Percentiles rank a stretch among this genome's conserved stretches.
Conservation (phyloP, 306 rosid species). For the Cyclanthera cordifolia region DNA sequence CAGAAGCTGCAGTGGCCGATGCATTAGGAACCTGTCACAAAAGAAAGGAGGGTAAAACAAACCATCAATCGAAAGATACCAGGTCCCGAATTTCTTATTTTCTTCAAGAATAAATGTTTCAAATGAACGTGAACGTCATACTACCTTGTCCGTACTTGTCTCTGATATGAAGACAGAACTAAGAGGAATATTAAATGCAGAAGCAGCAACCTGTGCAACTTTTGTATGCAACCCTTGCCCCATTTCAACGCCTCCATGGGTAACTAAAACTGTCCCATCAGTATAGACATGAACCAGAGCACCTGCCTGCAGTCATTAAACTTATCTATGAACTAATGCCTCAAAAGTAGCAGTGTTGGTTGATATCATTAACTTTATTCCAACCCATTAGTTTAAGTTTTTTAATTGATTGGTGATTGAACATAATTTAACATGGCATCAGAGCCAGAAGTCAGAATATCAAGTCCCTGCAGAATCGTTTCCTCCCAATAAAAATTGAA, state of each 20-base stretch:
- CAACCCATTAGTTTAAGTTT: too few species aligned
- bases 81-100: background rate
- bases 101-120: background rate
- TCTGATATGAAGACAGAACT: slow-evolving; percentile 86
- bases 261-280: slow-evolving; percentile 89
- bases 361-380: too few species aligned
- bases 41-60: slow-evolving; percentile 16
- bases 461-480: too few species aligned
- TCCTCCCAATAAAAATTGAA: too few species aligned
- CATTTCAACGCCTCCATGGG: slow-evolving; percentile 98
- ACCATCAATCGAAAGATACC: background rate
- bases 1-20: slow-evolving; percentile 95
- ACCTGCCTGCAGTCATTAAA: slow-evolving; percentile 62
- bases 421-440: too few species aligned
- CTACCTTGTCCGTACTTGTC: slow-evolving; percentile 93
- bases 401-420: too few species aligned
- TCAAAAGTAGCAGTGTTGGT: background rate
- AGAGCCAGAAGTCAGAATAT: too few species aligned
- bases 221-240: slow-evolving; percentile 98
- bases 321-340: background rate
- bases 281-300: slow-evolving; percentile 94
- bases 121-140: background rate
- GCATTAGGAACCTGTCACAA: slow-evolving; percentile 73
- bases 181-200: slow-evolving; percentile 80
- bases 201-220: slow-evolving; percentile 93